Conservation (phyloP, 345 rosid genomes). For the Acer yangbiense region DNA sequence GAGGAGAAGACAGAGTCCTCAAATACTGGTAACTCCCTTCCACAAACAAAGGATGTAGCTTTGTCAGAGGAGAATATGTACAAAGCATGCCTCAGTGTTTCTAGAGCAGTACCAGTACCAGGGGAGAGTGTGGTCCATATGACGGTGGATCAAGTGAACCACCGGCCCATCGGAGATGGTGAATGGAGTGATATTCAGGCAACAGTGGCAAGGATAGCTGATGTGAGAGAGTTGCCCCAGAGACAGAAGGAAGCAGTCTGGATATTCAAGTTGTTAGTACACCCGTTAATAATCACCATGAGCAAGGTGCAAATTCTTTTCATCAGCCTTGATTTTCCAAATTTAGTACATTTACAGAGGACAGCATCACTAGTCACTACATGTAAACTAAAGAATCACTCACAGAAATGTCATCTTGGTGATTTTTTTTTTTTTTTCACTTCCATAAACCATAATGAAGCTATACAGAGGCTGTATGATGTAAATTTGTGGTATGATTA, state of each 20-base stretch:
- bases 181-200: conserved; percentile 93
- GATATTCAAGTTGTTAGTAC: conserved; percentile 71
- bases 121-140: conserved; percentile 42
- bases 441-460: too few species aligned
- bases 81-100: conserved; percentile 82
- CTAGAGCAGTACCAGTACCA: conserved; percentile 48
- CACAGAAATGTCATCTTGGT: too few species aligned
- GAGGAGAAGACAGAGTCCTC: conserved; percentile 74
- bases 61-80: conserved; percentile 74
- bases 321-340: conserved; percentile 53
- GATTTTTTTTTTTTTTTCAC: too few species aligned
- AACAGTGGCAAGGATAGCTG: conserved; percentile 72
- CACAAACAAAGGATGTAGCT: conserved; percentile 66
- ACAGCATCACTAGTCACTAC: too few species aligned
- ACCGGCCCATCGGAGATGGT: conserved; percentile 39
- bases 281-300: conserved; percentile 46
- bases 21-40: conserved; percentile 41
- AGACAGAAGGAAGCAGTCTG: conserved; percentile 64
- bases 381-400: too few species aligned
- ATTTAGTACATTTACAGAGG: too few species aligned
- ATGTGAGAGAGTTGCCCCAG: conserved; percentile 73
- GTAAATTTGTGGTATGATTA: too few species aligned
- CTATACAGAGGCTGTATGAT: too few species aligned
- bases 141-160: too few species aligned
- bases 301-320: conserved; percentile 42